Evolutionary conservation across 306 rosid genomes (phyloP), one percentile per base, ranked within the genome.

Genomic region (Cucumis hystrix): DNA sequence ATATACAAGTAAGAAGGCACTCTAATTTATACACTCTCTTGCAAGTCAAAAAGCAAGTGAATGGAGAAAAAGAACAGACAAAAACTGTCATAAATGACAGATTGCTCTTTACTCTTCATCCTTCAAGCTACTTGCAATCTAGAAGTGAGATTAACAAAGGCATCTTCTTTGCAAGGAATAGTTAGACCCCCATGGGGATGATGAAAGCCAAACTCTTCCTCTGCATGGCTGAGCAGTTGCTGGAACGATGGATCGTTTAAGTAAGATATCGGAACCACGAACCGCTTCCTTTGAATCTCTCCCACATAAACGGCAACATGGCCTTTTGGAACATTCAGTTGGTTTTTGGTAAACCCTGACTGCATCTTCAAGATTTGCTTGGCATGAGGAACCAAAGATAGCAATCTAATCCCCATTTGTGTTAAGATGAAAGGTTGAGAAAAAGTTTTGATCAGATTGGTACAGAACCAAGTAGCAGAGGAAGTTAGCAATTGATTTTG

Each of bases 101-200:
- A 13, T 14, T 7, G 10, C 14, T 12, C 71, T 64, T 64, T 2
- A 40, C 20, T 70, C 13, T 70, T 20, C 40, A 70, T 70, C 39
- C 12, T 70, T 23, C 28, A 73, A 28, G 77, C 16, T 6, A 33
- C 45, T 14, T 69, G 28, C 65, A 84, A 63, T 35, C 59, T 35
- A 62, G 85, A 83, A 55, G 83, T 74, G 80, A 85, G 78, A 55
- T 75, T 39, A 43, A 60, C 11, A 18, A 87, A 87, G 37, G 73
- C 56, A 43, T 87, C 83, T 77, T 85, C 83, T 9, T 65, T 69
- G 87, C 88, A 87, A 8, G 88, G 88, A 70, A 85, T 87, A 6
- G 81, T 83, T 18, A 87, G 85, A n/a, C 88, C 88, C 13, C 88
- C 88, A 79, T 68, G 83, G 7, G 84, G 85, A 74, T 87, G 85